Evolutionary conservation across 2,329 filamentous ascomycete species (phyloP), one percentile per base, ranked within the genome.

Genomic region (Coniosporium tulheliwenetii): DNA sequence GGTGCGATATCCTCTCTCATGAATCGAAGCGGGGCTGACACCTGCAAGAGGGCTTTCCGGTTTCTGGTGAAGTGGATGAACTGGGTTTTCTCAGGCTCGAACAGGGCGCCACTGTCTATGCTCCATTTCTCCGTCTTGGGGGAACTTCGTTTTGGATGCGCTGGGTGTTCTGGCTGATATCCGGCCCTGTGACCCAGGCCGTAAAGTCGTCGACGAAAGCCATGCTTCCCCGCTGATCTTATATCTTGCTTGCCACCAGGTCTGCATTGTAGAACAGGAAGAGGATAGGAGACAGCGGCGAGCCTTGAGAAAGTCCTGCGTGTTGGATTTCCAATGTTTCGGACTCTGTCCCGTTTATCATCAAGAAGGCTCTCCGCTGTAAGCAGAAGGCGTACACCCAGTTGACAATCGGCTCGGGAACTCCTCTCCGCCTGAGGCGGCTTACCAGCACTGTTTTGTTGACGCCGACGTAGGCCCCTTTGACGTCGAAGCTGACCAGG

Each of bases 391-490:
- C 45, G n/a, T 52, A 38, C 8, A 58, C 43, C 52, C 40, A 59
- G 10, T 42, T 43, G 10, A 48, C 38, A 8, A 50, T 26, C 4
- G 16, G 34, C 30, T 47, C 43, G 14, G 48, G 55, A 39, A 59
- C 52, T 14, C 51, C 45, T 47, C 52, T 42, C 15, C 47, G 46
- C 45, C 48, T 50, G 31, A 63, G 49, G 39, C 58, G 58, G 36
- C 56, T 45, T 32, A 60, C 33, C 31, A 60, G 42, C 46, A 55
- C 41, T 36, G 59, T 51, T 42, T 59, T 60, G 19, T 45, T 59
- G 10, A 65, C 58, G n/a, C 61, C 49, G 38, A 65, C 64, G 42
- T 60, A 64, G 38, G 57, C 60, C 14, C 59, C 58, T 44, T 64
- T 63, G 2, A 65, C 48, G 46, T 64, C 55, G 39, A 64, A 64